Percentiles rank a stretch among this genome's conserved stretches.
phyloP scores from a whole-genome alignment of 2,329 filamentous ascomycete species.

The Parascedosporium putredinis region DNA sequence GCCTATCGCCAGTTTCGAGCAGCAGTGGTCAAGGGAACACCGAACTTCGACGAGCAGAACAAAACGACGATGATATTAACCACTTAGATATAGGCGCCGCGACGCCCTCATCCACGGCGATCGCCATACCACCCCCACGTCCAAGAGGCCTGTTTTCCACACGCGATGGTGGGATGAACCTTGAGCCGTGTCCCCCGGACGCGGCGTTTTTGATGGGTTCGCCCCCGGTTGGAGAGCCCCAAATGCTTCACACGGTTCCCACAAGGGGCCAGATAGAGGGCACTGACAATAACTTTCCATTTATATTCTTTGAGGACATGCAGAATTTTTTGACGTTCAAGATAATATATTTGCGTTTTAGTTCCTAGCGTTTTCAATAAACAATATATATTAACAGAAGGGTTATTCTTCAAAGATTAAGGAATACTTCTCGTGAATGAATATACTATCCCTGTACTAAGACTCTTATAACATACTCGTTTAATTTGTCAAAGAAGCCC shows the following conservation, averaged over 20 bases:
- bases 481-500: no score
- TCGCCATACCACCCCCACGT: neutral
- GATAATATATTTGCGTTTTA: constrained; percentile 4
- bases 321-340: neutral
- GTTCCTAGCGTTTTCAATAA: no score
- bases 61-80: neutral
- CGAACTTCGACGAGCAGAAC: neutral
- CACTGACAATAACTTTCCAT: neutral
- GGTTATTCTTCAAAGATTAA: no score
- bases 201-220: neutral
- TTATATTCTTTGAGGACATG: constrained; percentile 4
- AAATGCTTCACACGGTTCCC: neutral
- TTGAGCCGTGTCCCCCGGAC: neutral
- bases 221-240: neutral
- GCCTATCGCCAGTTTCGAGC: constrained; percentile 1
- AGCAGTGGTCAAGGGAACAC: neutral
- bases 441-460: no score
- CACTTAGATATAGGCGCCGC: neutral
- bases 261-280: neutral
- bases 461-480: no score
- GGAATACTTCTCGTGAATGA: no score
- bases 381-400: no score
- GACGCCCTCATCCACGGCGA: neutral
- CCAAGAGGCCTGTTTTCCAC: neutral
- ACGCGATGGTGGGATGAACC: no score